Conservation (phyloP, 2,329 filamentous ascomycete genomes). For the Phaeoacremonium minimum region DNA sequence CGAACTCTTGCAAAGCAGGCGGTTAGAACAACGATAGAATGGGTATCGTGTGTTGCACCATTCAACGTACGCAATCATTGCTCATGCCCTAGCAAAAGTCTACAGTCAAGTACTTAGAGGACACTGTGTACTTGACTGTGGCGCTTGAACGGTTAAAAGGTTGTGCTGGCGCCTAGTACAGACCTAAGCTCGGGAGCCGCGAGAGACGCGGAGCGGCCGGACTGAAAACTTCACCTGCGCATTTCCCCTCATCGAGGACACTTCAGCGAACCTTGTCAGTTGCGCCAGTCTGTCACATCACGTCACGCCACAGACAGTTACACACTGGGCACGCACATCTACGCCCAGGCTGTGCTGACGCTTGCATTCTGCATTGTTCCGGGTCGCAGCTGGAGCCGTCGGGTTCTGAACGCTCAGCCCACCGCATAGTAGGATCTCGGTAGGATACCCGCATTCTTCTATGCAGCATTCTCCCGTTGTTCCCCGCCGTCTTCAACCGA, state of each 20-base stretch:
- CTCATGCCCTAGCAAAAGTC: no score
- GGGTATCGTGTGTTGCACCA: no score
- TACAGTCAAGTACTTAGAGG: no score
- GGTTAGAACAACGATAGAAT: no score
- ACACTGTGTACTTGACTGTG: no score
- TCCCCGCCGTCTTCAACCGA: no score
- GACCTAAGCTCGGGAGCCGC: neutral
- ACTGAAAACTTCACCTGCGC: conserved; percentile 14
- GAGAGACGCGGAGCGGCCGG: conserved; percentile 4
- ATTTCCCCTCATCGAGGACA: conserved; percentile 20
- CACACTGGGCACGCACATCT: conserved; percentile 6
- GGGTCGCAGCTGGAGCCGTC: conserved; percentile 1
- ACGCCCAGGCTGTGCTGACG: neutral
- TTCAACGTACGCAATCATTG: no score
- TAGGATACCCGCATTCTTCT: neutral
- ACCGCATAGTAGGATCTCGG: no score
- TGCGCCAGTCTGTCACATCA: conserved; percentile 28
- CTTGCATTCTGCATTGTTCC: conserved; percentile 8
- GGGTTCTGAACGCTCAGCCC: no score
- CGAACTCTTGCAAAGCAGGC: no score
- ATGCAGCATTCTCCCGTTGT: neutral
- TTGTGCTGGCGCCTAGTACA: no score
- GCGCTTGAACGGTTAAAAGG: no score
- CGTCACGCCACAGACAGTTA: conserved; percentile 5
- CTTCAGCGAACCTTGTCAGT: conserved; percentile 38